These are phyloP conservation scores for Geranium incanum DNA, from an alignment of 441 rosid genomes.

Conservation along the genomic window DNA sequence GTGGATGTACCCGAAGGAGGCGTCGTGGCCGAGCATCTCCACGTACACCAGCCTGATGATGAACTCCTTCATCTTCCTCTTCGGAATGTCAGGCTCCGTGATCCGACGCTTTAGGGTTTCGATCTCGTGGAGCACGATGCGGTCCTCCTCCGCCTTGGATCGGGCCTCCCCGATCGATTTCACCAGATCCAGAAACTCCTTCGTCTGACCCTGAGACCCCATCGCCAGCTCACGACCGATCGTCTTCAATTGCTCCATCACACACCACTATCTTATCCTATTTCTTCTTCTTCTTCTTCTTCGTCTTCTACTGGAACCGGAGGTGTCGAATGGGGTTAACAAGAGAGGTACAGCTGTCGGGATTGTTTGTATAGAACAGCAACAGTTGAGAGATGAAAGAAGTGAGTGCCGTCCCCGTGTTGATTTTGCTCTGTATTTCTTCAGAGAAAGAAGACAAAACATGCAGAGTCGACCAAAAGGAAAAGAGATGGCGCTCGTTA, in stretches of 20 bases:
- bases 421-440: no score
- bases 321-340: no score
- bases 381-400: no score
- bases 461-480: no score
- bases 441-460: no score
- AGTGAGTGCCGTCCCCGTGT: no score
- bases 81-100: conserved; percentile 80
- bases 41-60: conserved; percentile 76
- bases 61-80: conserved; percentile 92
- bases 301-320: no score
- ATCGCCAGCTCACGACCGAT: conserved; percentile 96
- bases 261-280: no score
- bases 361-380: no score
- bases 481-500: no score
- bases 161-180: conserved; percentile 97
- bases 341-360: no score
- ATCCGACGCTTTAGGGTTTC: conserved; percentile 78
- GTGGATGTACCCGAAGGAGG: conserved; percentile 92
- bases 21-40: conserved; percentile 98
- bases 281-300: no score
- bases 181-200: conserved; percentile 91
- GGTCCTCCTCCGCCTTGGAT: conserved; percentile 97
- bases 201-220: conserved; percentile 97
- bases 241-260: conserved; percentile 89
- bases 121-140: conserved; percentile 80